Evolutionary conservation across 2,329 filamentous ascomycete genomes (phyloP), one percentile per base, ranked within the genome.

Genomic region (Apiospora aurea): DNA sequence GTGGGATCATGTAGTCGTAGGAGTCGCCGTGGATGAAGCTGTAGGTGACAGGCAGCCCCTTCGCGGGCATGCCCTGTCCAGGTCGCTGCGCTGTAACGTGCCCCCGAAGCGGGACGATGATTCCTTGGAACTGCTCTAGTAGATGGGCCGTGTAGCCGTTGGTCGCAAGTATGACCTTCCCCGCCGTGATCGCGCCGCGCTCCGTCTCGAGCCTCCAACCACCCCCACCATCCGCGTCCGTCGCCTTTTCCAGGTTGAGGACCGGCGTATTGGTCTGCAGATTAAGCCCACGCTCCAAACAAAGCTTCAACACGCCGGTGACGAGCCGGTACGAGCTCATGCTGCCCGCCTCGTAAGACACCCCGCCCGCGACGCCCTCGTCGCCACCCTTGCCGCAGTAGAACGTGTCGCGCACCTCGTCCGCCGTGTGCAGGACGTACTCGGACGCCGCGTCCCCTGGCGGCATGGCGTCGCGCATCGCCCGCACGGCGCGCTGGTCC

Each of bases 151-250:
- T 79, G 67, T 83, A 83, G 21, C 71, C 81, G 69, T 82, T 83
- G 24, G 78, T 82, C 24, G 82, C 81, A 53, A 78, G 77, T 4
- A 83, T 72, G 13, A 83, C 83, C 49, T 86, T 86, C 29, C 82
- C 82, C 1, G 91, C 83, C 6, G 75, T 76, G 72, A 92, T 85
- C 0, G 72, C 78, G 21, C 91, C 91, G 41, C 90, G 85, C 0
- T 82, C 78, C 1, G 90, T 92, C 5, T 82, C 77, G 1, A 90
- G 79, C 2, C 57, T 71, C 1, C 77, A 82, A 81, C 86, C 88
- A 1, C 69, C 41, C 6, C 76, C 74, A 21, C 76, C 74, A 18
- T 74, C 72, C 8, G 75, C 74, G 14, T 73, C 70, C 0, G 73
- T 71, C 3, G 70, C 67, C 0, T 73, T 69, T 0, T 73, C 71